Base-by-base conservation (phyloP, 164 flowering plant species). In the Brasenia schreberi region DNA sequence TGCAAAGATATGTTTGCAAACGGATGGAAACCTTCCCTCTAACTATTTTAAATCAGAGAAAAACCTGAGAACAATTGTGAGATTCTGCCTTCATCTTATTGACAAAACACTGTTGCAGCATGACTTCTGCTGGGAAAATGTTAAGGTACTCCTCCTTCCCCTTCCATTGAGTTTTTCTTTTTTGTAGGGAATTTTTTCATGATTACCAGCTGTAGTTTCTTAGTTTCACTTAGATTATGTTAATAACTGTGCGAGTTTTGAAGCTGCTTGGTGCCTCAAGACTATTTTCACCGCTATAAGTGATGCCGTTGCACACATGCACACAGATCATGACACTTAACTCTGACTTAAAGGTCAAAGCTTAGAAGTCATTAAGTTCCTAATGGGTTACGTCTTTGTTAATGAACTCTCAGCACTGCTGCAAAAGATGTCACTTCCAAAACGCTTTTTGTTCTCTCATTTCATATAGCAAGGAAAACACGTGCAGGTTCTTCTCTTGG, bases 71-170 rank as follows among this genome's bases (percentile, higher is more conserved):
- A 74, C 61, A 68, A 59, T 88, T 61, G 83, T 88, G 68, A 86
- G 80, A 67, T 88, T 91, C 71, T 88, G 97, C 82, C 63, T 89
- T 64, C 85, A 81, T 77, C 85, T 84, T 72, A 81, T 88, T 18
- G 83, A 91, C 67, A 79, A 78, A 72, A 68, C 76, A 45, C 74
- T 88, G 65, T 10, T 64, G 59, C 85, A 79, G 66, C 80, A 81
- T 66, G 63, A 64, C 33, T 88, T 91, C 82, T 80, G 77, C 19
- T 94, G 99, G 99, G 81, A 74, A 19, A 87, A 87, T 44, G 68
- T 73, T 43, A 66, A 66, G 87, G 98, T 94, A 5, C 76, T 95
- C 76, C 43, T 62, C 60, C 67, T 70, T 66, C 52, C 61, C 61
- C 59, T 16, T 3, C 61, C 18, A 67, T 71, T 33, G 1, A 14